These are phyloP conservation scores for Raffaelea deltoideospora DNA, from an alignment of 2,329 filamentous ascomycete genomes.

Conservation along the genomic window DNA sequence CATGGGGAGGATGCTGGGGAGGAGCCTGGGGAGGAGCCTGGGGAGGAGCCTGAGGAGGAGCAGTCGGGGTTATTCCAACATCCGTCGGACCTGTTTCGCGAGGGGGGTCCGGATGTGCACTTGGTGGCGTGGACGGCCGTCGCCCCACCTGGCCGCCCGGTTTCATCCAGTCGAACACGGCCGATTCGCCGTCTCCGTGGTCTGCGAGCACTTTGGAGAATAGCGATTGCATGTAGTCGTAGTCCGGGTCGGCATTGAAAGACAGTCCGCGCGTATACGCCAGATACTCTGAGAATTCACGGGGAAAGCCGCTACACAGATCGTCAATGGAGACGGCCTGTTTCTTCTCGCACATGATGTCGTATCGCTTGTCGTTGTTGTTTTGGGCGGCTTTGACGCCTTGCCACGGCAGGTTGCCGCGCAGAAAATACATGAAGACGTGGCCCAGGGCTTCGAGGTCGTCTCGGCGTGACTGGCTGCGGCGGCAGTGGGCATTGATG, in stretches of 20 bases:
- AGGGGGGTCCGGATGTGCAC: no score
- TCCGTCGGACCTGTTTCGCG: no score
- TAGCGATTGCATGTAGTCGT: slow-evolving; percentile 88
- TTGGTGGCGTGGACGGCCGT: no score
- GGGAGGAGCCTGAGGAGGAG: no score
- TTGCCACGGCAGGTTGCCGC: slow-evolving; percentile 56
- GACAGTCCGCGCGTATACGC: slow-evolving; percentile 92
- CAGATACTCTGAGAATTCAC: slow-evolving; percentile 94
- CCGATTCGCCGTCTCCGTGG: slow-evolving; percentile 83
- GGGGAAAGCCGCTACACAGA: slow-evolving; percentile 84
- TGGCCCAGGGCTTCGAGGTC: slow-evolving; percentile 83
- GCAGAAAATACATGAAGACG: slow-evolving; percentile 60
- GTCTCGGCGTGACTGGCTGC: slow-evolving; percentile 89
- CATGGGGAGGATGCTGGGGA: no score
- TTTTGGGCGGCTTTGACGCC: slow-evolving; percentile 56
- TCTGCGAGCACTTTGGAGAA: slow-evolving; percentile 92
- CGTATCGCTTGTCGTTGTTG: slow-evolving; percentile 94
- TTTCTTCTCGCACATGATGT: slow-evolving; percentile 99
- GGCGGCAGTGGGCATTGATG: slow-evolving; percentile 95
- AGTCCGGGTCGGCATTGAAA: slow-evolving; percentile 95
- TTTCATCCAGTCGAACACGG: slow-evolving; percentile 99
- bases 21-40: no score
- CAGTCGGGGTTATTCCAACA: no score
- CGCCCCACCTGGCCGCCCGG: no score
- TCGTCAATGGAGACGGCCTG: slow-evolving; percentile 94